Base-by-base conservation (phyloP, 768 basidiomycete genomes). In the Lentinula sp. region DNA sequence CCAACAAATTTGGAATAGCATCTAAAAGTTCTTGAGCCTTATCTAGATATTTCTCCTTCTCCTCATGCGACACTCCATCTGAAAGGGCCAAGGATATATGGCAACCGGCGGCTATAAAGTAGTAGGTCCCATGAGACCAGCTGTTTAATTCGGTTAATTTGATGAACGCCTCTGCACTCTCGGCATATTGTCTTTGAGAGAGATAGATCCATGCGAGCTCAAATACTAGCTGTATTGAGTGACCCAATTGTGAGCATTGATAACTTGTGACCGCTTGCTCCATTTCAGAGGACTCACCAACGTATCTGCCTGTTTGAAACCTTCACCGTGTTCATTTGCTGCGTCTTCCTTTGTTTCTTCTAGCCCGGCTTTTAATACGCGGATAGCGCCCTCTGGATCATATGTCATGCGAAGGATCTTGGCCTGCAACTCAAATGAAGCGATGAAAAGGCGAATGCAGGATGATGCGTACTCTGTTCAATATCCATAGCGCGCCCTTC, bases 91-190 rank as follows among this genome's bases (percentile, higher is more conserved):
- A 57, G 23, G 34, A 40, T 28, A 57, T 31, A 73, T 62, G 50
- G 48, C 31, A 62, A 67, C 84, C 87, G n/a, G 86, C 88, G 21
- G 88, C 85, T 37, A 91, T 80, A 69, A 87, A 90, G 64, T 85
- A 84, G 70, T 92, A 92, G 9, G 90, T 91, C 2, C 81, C 88
- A 56, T 89, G 90, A 67, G 85, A 87, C 91, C 91, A 93, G 49
- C 75, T 83, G 66, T 91, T 93, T 62, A 90, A 66, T 63, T 83
- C 79, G 4, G 83, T 85, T 64, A 92, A 74, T 59, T 73, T 76
- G 46, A 90, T 65, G 65, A 92, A 91, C 60, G 78, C 76, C 51
- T 87, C 82, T 1, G 88, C 88, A 1, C 86, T 79, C 63, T 91
- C 88, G 63, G 80, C 73, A 59, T 91, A 90, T 61, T 80, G 75